Conservation (phyloP, 257 asterid species). For the Plantago elongata region DNA sequence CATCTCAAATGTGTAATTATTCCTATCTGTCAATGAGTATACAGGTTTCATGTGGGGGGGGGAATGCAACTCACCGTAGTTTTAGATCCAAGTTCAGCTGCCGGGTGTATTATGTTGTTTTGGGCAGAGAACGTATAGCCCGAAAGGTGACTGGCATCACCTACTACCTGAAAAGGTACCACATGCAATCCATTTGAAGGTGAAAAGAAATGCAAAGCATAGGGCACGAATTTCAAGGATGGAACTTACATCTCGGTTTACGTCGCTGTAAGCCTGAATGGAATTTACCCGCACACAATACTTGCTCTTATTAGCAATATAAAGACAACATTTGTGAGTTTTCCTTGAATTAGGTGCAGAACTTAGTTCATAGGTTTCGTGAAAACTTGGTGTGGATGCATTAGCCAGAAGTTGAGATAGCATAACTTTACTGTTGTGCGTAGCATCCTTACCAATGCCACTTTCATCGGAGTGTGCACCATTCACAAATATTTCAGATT, state of each 20-base stretch:
- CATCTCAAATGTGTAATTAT: neutral
- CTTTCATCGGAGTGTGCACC: slow-evolving; percentile 81
- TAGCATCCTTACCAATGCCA: slow-evolving; percentile 54
- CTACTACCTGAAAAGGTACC: slow-evolving; percentile 55
- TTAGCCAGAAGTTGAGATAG: slow-evolving; percentile 80
- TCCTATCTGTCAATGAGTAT: slow-evolving; percentile 7
- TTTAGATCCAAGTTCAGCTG: slow-evolving; percentile 73
- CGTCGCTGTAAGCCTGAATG: slow-evolving; percentile 83
- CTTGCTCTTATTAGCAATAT: slow-evolving; percentile 81
- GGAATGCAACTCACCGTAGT: slow-evolving; percentile 68
- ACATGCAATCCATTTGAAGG: neutral
- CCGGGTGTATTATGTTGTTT: slow-evolving; percentile 78
- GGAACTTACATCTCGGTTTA: slow-evolving; percentile 82
- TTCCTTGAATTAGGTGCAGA: slow-evolving; percentile 41
- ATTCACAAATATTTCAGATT: slow-evolving; percentile 59
- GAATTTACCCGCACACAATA: slow-evolving; percentile 84
- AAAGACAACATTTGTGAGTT: slow-evolving; percentile 88
- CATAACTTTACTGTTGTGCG: slow-evolving; percentile 50
- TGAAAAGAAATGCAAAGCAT: neutral
- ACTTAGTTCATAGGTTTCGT: slow-evolving; percentile 62
- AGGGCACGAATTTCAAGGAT: slow-evolving; percentile 18
- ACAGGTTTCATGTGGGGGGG: neutral
- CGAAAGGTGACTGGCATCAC: slow-evolving; percentile 86
- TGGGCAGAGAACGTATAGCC: slow-evolving; percentile 82
- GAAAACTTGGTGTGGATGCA: slow-evolving; percentile 86